These are phyloP conservation scores for Pythium brachiatum DNA, from an alignment of 352 stramenopile genomes.

Conservation along the genomic window DNA sequence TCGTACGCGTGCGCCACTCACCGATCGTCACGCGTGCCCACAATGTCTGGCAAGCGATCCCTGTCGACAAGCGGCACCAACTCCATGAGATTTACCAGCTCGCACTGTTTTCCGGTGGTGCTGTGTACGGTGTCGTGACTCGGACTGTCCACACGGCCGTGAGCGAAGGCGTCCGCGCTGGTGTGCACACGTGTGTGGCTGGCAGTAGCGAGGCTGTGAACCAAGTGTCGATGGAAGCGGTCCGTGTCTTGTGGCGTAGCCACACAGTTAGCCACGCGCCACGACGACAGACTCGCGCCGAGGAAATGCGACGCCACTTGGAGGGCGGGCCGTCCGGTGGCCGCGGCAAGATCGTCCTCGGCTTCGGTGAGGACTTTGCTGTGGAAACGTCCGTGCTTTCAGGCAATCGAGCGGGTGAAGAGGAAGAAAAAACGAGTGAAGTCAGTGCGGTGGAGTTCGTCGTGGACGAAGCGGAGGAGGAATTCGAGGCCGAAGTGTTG, in stretches of 20 bases:
- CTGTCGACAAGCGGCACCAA: slow-evolving; percentile 38
- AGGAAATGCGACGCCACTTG: slow-evolving; percentile 37
- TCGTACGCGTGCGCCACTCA: slow-evolving; percentile 46
- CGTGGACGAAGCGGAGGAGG: background rate
- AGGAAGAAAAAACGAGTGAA: slow-evolving; percentile 25
- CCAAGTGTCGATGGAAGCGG: slow-evolving; percentile 53
- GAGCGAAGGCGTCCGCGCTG: slow-evolving; percentile 37
- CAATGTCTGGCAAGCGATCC: slow-evolving; percentile 45
- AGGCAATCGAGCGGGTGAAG: no score
- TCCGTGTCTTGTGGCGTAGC: slow-evolving; percentile 44
- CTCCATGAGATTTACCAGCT: slow-evolving; percentile 47
- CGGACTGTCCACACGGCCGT: slow-evolving; percentile 37
- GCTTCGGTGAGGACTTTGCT: slow-evolving; percentile 31
- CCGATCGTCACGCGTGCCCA: slow-evolving; percentile 37
- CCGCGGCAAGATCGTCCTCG: slow-evolving; percentile 50
- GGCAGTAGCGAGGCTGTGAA: slow-evolving; percentile 40
- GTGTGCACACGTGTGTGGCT: slow-evolving; percentile 35
- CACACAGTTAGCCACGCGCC: background rate
- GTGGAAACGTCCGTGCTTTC: no score
- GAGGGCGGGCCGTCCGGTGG: slow-evolving; percentile 43
- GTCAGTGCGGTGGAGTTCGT: slow-evolving; percentile 19
- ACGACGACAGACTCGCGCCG: slow-evolving; percentile 19
- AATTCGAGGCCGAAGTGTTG: no score
- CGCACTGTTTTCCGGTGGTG: slow-evolving; percentile 36
- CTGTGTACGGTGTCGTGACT: slow-evolving; percentile 41